phyloP scores from a whole-genome alignment of 2,329 filamentous ascomycete species.

The Sporothrix sp. region DNA sequence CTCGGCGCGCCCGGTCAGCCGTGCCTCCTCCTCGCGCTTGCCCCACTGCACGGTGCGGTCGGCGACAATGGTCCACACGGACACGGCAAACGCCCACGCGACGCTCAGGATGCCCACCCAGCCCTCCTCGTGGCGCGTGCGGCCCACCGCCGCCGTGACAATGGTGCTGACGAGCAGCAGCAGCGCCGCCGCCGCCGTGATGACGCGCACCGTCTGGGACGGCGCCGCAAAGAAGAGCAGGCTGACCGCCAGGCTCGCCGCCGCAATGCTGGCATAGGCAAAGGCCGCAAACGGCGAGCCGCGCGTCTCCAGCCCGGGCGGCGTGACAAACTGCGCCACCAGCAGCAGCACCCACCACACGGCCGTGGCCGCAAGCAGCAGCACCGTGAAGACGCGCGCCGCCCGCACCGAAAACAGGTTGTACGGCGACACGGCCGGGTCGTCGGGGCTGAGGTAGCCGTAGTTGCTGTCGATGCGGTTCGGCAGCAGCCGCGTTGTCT shows the following conservation, averaged over 20 bases:
- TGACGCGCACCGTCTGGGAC: slow-evolving; percentile 65
- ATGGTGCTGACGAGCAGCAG: slow-evolving; percentile 67
- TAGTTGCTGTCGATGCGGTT: slow-evolving; percentile 47
- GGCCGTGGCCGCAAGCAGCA: slow-evolving; percentile 66
- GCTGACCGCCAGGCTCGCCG: slow-evolving; percentile 64
- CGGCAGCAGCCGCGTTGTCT: slow-evolving; percentile 58
- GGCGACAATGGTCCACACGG: slow-evolving; percentile 66
- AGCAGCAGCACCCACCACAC: slow-evolving; percentile 89
- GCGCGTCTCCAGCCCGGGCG: slow-evolving; percentile 72
- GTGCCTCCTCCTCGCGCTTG: slow-evolving; percentile 85
- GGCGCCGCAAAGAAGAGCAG: slow-evolving; percentile 84
- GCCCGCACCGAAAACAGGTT: slow-evolving; percentile 87
- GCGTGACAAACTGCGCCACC: slow-evolving; percentile 84
- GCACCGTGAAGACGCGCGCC: slow-evolving; percentile 65
- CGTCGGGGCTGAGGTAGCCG: slow-evolving; percentile 62
- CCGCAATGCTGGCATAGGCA: slow-evolving; percentile 67
- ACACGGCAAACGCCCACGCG: slow-evolving; percentile 69
- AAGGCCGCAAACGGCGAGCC: slow-evolving; percentile 93
- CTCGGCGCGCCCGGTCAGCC: slow-evolving; percentile 81
- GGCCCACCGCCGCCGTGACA: slow-evolving; percentile 64
- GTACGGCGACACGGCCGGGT: slow-evolving; percentile 82
- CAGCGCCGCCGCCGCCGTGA: slow-evolving; percentile 56
- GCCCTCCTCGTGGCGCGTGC: slow-evolving; percentile 72
- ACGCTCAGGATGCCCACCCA: slow-evolving; percentile 86
- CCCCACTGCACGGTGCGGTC: slow-evolving; percentile 84